Evolutionary conservation across 148 eudicot genomes (phyloP).

Genomic region (Rhododendron griersonianum): DNA sequence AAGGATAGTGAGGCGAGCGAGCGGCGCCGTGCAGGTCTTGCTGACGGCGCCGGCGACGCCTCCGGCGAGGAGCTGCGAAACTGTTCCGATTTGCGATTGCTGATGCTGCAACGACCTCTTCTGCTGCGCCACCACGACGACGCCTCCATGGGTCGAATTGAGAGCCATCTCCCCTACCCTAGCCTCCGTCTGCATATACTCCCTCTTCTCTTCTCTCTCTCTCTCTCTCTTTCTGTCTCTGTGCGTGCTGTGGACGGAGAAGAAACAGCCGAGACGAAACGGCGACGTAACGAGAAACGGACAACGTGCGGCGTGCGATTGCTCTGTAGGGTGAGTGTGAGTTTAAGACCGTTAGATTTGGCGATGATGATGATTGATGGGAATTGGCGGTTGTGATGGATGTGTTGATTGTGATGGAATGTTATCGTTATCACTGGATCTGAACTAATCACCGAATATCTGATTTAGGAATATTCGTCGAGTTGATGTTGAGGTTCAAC

Average conservation of each 20-base stretch:
- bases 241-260: neutral
- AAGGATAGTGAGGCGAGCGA: conserved; percentile 67
- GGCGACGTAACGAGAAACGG: neutral
- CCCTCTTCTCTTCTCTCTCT: neutral
- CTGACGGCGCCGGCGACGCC: conserved; percentile 77
- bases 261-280: neutral
- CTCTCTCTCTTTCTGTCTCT: neutral
- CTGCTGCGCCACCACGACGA: conserved; percentile 25
- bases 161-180: conserved; percentile 59
- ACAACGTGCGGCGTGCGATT: neutral
- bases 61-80: conserved; percentile 62
- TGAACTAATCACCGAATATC: neutral
- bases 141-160: conserved; percentile 33
- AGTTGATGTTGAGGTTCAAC: neutral
- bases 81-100: conserved; percentile 57
- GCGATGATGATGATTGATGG: neutral
- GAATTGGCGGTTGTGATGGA: neutral
- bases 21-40: conserved; percentile 77
- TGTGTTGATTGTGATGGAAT: neutral
- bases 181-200: conserved; percentile 78
- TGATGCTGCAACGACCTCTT: conserved; percentile 19
- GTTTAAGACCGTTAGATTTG: neutral
- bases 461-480: neutral
- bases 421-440: neutral
- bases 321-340: neutral